Conservation (phyloP, 768 basidiomycete genomes). For the Naganishia antarctica region DNA sequence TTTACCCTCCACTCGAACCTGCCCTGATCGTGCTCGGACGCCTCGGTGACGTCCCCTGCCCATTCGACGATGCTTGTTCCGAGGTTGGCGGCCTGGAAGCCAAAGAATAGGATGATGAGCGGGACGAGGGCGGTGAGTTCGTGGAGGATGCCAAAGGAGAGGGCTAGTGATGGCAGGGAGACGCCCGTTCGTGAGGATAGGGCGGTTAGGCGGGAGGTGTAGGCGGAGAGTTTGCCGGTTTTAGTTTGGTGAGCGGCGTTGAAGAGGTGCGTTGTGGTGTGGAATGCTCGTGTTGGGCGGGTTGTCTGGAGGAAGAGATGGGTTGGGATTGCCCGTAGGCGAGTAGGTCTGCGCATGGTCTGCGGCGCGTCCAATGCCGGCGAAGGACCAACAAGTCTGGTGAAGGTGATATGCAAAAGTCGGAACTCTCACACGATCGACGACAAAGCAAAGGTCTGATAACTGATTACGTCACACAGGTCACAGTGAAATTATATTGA, state of each 20-base stretch:
- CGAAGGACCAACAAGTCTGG: no score
- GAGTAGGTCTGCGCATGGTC: no score
- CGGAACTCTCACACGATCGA: no score
- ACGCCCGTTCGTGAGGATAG: slow-evolving; percentile 67
- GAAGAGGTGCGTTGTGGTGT: background rate
- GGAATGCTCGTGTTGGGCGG: background rate
- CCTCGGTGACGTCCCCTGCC: slow-evolving; percentile 27
- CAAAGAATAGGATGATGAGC: slow-evolving; percentile 67
- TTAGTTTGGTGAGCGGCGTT: background rate
- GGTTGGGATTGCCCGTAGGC: no score
- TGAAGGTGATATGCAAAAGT: no score
- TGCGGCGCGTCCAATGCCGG: no score
- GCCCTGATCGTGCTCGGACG: slow-evolving; percentile 14
- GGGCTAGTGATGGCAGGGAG: slow-evolving; percentile 66
- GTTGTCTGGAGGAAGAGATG: background rate
- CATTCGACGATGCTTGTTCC: slow-evolving; percentile 62
- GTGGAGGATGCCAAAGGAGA: slow-evolving; percentile 78
- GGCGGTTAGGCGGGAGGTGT: slow-evolving; percentile 56
- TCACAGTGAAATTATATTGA: no score
- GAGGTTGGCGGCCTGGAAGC: slow-evolving; percentile 61
- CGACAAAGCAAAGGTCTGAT: no score
- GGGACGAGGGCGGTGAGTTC: slow-evolving; percentile 78
- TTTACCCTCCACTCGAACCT: slow-evolving; percentile 43
- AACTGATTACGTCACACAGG: no score
- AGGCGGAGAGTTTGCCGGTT: slow-evolving; percentile 20